Evolutionary conservation across 441 rosid genomes (phyloP).

Genomic region (Corymbia citriodora): DNA sequence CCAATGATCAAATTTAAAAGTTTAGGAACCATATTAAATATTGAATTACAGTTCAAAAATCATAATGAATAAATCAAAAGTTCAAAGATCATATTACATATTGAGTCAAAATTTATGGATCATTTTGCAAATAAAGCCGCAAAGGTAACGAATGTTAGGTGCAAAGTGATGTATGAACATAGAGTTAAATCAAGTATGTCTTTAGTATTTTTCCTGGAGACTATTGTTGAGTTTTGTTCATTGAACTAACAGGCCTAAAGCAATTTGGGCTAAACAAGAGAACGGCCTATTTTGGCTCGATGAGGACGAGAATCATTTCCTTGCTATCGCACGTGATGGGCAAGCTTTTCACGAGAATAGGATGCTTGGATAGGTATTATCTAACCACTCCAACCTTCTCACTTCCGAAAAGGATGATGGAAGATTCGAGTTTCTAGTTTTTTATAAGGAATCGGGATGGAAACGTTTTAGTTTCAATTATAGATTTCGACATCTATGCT

Average conservation of each 20-base stretch:
- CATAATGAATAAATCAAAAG: too few relatives aligned
- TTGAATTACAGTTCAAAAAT: too few relatives aligned
- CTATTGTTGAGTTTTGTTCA: background rate
- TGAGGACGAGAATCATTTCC: background rate
- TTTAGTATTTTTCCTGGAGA: background rate
- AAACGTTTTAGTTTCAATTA: too few relatives aligned
- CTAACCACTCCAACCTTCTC: background rate
- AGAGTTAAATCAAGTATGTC: background rate
- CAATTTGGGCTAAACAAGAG: background rate
- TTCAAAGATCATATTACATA: accelerated
- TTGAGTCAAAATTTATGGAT: too few relatives aligned
- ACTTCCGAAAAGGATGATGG: too few relatives aligned
- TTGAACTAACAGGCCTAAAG: background rate
- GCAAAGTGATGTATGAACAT: background rate
- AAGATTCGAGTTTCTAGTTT: too few relatives aligned
- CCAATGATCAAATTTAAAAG: accelerated
- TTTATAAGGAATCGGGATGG: too few relatives aligned
- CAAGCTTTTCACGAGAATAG: background rate
- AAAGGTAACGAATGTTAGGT: background rate
- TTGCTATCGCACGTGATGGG: background rate
- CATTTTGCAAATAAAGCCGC: background rate
- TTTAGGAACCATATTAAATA: background rate
- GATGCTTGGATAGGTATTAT: background rate
- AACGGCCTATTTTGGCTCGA: background rate
- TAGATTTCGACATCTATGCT: too few relatives aligned